phyloP scores from a whole-genome alignment of 495 filamentous ascomycete species.

The Hyaloscypha variabilis region DNA sequence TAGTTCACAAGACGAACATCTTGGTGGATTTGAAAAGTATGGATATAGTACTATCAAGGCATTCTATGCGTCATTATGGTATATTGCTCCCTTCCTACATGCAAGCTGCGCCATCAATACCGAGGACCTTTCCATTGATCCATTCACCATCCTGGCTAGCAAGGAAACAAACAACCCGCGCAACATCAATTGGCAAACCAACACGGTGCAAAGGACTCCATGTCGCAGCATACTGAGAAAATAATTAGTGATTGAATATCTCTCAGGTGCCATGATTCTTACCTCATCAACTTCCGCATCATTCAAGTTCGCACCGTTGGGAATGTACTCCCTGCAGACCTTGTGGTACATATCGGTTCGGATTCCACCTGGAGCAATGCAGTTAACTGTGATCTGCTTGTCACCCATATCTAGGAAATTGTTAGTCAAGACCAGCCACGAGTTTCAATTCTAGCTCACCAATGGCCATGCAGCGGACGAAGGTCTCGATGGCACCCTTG shows the following conservation, averaged over 20 bases:
- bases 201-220: conserved; percentile 54
- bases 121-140: conserved; percentile 54
- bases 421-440: not conserved
- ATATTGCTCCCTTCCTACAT: conserved; percentile 17
- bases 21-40: not conserved
- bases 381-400: conserved; percentile 76
- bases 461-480: conserved; percentile 58
- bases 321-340: conserved; percentile 67
- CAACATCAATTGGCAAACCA: conserved; percentile 61
- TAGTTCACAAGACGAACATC: not conserved
- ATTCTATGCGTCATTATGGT: not conserved
- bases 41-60: not conserved
- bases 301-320: conserved; percentile 45
- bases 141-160: conserved; percentile 60
- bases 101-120: conserved; percentile 29
- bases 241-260: not conserved
- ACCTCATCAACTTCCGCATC: conserved; percentile 47
- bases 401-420: conserved; percentile 62
- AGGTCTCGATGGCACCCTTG: conserved; percentile 78
- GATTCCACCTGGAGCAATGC: conserved; percentile 75
- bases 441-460: conserved; percentile 6
- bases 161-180: conserved; percentile 43
- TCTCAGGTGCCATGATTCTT: conserved; percentile 12
- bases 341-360: conserved; percentile 79
- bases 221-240: conserved; percentile 17